Evolutionary conservation across 2,329 filamentous ascomycete species (phyloP), one percentile per base, ranked within the genome.

Genomic region (Penicillium sp.): DNA sequence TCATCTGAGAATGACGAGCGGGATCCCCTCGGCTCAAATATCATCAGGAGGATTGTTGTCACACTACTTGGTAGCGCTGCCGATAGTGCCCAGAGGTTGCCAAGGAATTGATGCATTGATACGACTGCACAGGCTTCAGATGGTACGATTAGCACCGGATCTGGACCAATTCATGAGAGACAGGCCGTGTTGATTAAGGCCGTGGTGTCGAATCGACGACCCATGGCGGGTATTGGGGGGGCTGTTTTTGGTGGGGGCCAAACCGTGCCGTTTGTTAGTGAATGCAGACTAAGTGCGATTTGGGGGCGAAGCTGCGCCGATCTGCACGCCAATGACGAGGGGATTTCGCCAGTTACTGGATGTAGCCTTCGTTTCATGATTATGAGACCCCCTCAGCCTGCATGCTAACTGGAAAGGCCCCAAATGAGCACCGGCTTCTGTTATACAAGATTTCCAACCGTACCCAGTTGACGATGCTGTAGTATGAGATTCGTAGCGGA

Each of bases 301-400:
- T 52, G 51, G 51, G 51, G 51, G 51, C 35, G 22, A 52, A 28
- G 25, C 19, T 38, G 51, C 25, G 51, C 19, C 28, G 35, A 52
- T 52, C 35, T 52, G 51, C 35, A 19, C 46, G 28, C 30, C 46
- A 19, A 35, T 35, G 28, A 51, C 8, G 46, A 51, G n/a, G 28
- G 28, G 45, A 30, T 7, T 14, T 6, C 1, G 35, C 11, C 11
- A 45, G 37, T 16, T 6, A n/a, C 38, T 40, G 38, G 14, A 4
- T 19, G 40, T 19, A 42, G 10, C 6, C 38, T 10, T 10, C 19
- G n/a, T 42, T 42, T 13, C 7, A 13, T 43, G 40, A 25, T 43
- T 22, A 22, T 22, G 19, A 22, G 19, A 22, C 19, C 19, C 19
- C 22, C 42, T 48, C 4, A 28, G 45, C 35, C 35, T 5, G 13